Evolutionary conservation across 345 rosid species (phyloP), one percentile per base, ranked within the genome.

Genomic region (Eucalyptus regnans): DNA sequence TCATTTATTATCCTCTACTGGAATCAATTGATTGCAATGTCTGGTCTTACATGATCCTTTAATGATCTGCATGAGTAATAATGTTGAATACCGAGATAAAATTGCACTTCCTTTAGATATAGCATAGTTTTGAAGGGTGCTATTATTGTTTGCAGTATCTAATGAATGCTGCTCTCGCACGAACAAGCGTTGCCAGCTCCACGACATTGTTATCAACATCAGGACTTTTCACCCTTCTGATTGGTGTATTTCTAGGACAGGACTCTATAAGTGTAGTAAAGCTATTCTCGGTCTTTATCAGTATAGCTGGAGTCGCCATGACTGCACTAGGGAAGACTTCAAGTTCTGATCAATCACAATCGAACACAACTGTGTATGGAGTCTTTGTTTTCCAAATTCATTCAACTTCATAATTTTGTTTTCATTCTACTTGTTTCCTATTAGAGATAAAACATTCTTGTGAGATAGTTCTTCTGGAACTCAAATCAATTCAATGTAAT

Each of bases 281-380:
- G 90, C 91, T 90, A 50, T 48, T 93, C n/a, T 89, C 94, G 22
- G 93, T 94, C 23, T 49, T 89, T 18, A 66, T 93, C 25, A 93
- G 94, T 92, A 89, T 94, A 90, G 90, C 88, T 25, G 95, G 95
- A 52, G 94, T 93, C 48, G 93, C 91, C 12, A 89, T 93, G 93
- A 92, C 94, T 7, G 89, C 94, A 23, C 54, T 92, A 13, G 93
- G 94, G 29, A 93, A 91, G 58, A 91, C 93, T n/a, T 91, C 91
- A 92, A 85, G 87, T 87, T 79, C 90, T 22, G 91, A 89, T 64
- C 90, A 88, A 85, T 37, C 90, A 46, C 89, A 87, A 86, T 87
- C 91, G 50, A 80, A 51, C 86, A 48, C 87, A 66, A 88, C 88
- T 50, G 86, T 22, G 92, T 90, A 92, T 31, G 89, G 83, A 58